phyloP scores from a whole-genome alignment of 495 filamentous ascomycete genomes.

The Daldinia vernicosa region DNA sequence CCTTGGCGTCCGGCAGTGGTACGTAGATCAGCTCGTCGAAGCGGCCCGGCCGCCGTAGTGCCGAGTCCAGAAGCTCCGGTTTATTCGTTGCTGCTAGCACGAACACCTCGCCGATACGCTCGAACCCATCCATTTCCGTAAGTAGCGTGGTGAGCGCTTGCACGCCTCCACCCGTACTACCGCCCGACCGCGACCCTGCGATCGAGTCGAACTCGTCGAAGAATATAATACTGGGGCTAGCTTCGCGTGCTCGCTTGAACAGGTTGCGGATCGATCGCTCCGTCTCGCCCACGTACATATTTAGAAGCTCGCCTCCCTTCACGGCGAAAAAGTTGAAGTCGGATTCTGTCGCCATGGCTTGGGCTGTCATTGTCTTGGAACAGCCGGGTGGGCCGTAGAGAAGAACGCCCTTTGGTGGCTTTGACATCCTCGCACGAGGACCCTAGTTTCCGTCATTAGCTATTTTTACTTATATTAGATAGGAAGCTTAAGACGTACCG shows the following conservation, averaged over 20 bases:
- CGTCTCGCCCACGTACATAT: conserved; percentile 97
- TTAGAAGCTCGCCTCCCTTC: conserved; percentile 94
- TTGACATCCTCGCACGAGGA: conserved; percentile 38
- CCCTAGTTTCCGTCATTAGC: conserved; percentile 22
- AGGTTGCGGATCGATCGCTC: conserved; percentile 88
- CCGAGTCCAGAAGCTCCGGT: conserved; percentile 85
- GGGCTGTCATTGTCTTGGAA: conserved; percentile 93
- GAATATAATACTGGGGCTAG: conserved; percentile 93
- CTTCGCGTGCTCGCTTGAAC: conserved; percentile 86
- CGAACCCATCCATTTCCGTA: conserved; percentile 97
- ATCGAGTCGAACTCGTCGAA: conserved; percentile 99
- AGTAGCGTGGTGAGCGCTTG: conserved; percentile 91
- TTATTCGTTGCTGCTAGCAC: conserved; percentile 96
- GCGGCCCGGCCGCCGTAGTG: conserved; percentile 85
- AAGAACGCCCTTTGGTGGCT: conserved; percentile 81
- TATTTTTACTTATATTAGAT: neutral
- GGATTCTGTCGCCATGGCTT: conserved; percentile 90
- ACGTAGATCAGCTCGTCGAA: conserved; percentile 93
- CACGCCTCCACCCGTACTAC: conserved; percentile 60
- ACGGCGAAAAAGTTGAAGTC: conserved; percentile 95
- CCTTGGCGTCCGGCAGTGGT: conserved; percentile 78
- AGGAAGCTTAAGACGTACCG: conserved; percentile 22
- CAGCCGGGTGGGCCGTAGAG: conserved; percentile 96
- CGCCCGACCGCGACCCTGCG: conserved; percentile 72
- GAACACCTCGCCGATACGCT: conserved; percentile 81